These are phyloP conservation scores for Eimeria zaria DNA, from an alignment of 169 alveolate genomes.

Conservation along the genomic window DNA sequence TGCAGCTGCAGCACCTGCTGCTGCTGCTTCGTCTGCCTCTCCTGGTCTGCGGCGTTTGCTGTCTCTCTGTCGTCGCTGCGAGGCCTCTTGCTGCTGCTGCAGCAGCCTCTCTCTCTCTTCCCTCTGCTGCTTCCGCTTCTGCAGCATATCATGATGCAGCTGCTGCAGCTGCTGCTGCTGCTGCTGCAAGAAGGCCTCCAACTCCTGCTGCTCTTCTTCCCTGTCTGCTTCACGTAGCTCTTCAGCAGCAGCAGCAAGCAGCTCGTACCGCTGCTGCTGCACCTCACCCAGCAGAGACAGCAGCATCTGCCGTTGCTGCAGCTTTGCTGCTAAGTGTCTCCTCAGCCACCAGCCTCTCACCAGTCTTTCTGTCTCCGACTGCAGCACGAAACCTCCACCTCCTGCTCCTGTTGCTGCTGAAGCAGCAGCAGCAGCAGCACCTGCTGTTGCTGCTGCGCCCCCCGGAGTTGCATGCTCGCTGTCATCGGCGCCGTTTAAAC, in stretches of 20 bases:
- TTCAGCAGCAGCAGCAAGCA: constrained; percentile 61
- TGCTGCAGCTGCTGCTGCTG: constrained; percentile 76
- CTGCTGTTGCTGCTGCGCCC: constrained; percentile 6
- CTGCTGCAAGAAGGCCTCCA: constrained; percentile 31
- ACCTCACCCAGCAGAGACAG: constrained; percentile 64
- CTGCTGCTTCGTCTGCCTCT: constrained; percentile 44
- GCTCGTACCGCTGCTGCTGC: constrained; percentile 61
- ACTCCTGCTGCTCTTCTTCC: constrained; percentile 62
- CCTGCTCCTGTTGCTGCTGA: constrained; percentile 25
- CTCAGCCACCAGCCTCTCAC: constrained; percentile 58
- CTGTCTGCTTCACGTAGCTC: constrained; percentile 15
- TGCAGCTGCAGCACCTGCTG: constrained; percentile 60
- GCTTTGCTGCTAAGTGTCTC: constrained; percentile 69
- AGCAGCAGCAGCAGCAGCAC: constrained; percentile 9
- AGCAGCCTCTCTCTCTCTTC: constrained; percentile 50
- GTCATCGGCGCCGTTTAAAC: not conserved
- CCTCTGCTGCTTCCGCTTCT: constrained; percentile 34
- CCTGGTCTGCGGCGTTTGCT: constrained; percentile 16
- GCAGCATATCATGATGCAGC: constrained; percentile 37
- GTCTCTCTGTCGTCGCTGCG: constrained; percentile 37
- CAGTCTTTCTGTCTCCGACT: constrained; percentile 51
- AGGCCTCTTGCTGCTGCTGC: constrained; percentile 66
- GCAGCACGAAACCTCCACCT: constrained; percentile 48
- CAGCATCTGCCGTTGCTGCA: constrained; percentile 79
- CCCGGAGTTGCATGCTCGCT: not conserved